Conservation (phyloP, 345 rosid genomes). For the Capsella bursapastoris region DNA sequence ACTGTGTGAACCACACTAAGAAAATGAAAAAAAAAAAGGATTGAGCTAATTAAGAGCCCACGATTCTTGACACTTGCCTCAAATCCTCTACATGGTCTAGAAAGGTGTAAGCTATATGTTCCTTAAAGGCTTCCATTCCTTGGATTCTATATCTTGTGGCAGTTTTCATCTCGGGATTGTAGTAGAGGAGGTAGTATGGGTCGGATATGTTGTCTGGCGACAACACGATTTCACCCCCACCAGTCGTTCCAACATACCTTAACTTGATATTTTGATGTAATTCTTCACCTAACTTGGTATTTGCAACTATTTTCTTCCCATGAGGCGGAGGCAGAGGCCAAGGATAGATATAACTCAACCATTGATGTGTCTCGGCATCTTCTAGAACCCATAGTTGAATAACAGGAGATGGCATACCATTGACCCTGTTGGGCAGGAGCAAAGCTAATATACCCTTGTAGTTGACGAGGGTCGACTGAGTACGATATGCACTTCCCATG, state of each 20-base stretch:
- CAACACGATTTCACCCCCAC: slow-evolving; percentile 18
- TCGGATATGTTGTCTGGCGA: background rate
- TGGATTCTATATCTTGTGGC: background rate
- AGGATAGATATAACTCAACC: background rate
- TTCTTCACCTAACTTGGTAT: background rate
- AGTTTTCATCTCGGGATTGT: background rate
- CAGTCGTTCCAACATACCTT: background rate
- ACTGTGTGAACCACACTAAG: background rate
- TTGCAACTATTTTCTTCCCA: background rate
- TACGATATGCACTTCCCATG: background rate
- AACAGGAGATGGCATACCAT: background rate
- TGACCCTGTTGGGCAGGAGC: background rate
- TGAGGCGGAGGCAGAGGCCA: background rate
- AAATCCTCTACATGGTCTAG: slow-evolving; percentile 20
- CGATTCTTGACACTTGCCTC: background rate
- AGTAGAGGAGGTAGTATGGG: slow-evolving; percentile 6
- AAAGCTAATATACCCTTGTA: slow-evolving; percentile 31
- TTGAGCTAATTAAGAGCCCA: background rate
- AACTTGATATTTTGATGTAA: background rate
- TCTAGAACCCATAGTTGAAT: slow-evolving; percentile 17
- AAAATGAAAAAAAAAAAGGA: background rate
- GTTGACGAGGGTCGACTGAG: background rate
- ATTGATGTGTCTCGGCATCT: slow-evolving; percentile 3
- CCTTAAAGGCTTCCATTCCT: slow-evolving; percentile 20
- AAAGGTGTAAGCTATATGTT: background rate